A percentile compares a stretch with the other conserved stretches of the same genome.
phyloP scores from a whole-genome alignment of 1,284 basidiomycete genomes.

The Puccinia coronata region DNA sequence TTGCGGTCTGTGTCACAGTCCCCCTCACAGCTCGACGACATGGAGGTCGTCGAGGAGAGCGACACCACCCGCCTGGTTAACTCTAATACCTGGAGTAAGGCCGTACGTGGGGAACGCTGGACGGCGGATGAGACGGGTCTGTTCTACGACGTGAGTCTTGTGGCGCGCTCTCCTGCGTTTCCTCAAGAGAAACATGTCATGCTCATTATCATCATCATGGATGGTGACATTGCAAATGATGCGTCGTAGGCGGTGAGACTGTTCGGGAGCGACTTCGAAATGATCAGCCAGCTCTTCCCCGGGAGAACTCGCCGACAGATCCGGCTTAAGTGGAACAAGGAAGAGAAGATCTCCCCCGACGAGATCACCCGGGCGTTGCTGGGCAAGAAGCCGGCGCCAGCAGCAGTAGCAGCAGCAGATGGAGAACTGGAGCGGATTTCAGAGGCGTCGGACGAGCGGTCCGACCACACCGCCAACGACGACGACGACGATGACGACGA shows the following conservation, averaged over 20 bases:
- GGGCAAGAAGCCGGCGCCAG: neutral
- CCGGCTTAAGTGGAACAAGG: constrained; percentile 84
- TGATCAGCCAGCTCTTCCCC: constrained; percentile 80
- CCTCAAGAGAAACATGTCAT: neutral
- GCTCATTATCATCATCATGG: neutral
- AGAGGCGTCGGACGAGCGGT: too few relatives aligned
- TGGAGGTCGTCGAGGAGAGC: constrained; percentile 78
- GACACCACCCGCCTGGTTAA: constrained; percentile 80
- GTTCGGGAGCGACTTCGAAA: constrained; percentile 88
- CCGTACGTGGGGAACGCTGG: constrained; percentile 76
- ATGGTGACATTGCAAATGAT: constrained; percentile 6
- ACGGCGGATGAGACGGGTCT: constrained; percentile 78
- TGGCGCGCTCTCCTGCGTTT: neutral
- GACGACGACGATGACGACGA: too few relatives aligned
- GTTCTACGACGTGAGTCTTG: constrained; percentile 71
- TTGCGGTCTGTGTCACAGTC: constrained; percentile 49
- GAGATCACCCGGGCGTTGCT: constrained; percentile 54
- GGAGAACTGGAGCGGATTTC: neutral
- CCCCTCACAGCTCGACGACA: constrained; percentile 67
- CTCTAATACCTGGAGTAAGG: constrained; percentile 76
- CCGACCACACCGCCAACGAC: too few relatives aligned
- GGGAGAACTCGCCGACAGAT: constrained; percentile 82
- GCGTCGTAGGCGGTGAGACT: constrained; percentile 71
- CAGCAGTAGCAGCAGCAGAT: neutral
- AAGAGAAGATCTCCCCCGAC: constrained; percentile 74